These are phyloP conservation scores for Zymoseptoria passerinii DNA, from an alignment of 2,329 filamentous ascomycete genomes.

Conservation along the genomic window DNA sequence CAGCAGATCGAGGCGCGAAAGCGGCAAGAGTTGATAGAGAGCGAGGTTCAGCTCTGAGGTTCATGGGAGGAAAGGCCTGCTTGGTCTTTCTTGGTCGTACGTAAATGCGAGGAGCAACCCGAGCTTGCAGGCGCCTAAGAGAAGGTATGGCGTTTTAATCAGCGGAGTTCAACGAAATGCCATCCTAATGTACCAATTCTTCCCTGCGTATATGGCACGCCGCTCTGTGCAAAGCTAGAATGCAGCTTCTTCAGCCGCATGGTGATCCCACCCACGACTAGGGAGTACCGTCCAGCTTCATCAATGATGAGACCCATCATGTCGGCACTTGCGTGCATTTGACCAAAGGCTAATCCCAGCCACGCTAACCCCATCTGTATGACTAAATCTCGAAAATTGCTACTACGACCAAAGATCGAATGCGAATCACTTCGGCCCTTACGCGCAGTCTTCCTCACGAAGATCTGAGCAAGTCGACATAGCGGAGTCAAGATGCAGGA, in stretches of 20 bases:
- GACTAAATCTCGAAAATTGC: background rate
- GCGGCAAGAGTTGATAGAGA: conserved; percentile 10
- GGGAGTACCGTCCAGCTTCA: no score
- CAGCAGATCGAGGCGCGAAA: conserved; percentile 16
- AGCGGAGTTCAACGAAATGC: conserved; percentile 13
- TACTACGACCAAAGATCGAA: background rate
- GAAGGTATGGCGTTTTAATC: conserved; percentile 16
- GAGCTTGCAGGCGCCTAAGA: background rate
- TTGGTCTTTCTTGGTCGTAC: background rate
- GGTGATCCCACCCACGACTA: background rate
- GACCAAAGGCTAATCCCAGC: background rate
- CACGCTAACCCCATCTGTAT: background rate
- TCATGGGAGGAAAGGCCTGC: background rate
- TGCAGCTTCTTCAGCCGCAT: background rate
- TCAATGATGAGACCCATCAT: background rate
- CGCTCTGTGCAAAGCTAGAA: background rate
- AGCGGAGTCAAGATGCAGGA: background rate
- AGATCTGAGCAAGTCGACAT: background rate
- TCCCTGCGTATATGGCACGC: background rate
- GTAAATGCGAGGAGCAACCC: conserved; percentile 2
- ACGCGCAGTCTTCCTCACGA: background rate
- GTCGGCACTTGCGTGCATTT: background rate
- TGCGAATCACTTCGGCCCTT: background rate
- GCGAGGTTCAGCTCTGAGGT: background rate
- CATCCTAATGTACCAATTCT: conserved; percentile 10